Base-by-base conservation (phyloP, 345 rosid species). In the Brassica cretica region DNA sequence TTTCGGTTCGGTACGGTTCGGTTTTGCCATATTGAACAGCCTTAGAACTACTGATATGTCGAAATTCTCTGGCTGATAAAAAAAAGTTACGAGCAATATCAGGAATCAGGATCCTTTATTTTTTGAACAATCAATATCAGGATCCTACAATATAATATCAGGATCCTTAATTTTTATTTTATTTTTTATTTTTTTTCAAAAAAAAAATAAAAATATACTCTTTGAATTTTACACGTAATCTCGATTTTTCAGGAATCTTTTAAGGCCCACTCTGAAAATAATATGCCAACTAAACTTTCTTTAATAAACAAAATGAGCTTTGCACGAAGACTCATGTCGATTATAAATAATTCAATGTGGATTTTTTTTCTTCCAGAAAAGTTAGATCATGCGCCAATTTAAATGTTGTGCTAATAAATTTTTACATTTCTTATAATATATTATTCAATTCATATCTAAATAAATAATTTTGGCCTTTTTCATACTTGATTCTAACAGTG, bases 261-360 rank as follows among this genome's bases (percentile, higher is more conserved):
- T 6, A 37, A 55, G 77, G 15, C 81, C 81, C 81, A 78, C 81
- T 59, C 68, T 72, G 81, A 67, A n/a, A 78, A 67, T 71, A 66
- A 78, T 78, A 66, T 78, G 77, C 68, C 69, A 78, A 67, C 77
- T 78, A 78, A 67, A 60, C 78, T 68, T 73, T 73, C 70, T 72
- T 58, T 66, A 25, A 56, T 25, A 72, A 61, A 60, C 65, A 66
- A 72, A 78, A 59, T 73, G 67, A 72, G 6, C 53, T 46, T 44
- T 44, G 55, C 16, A 49, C 55, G 55, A 49, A 49, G 55, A n/a
- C 16, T 1, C 18, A 49, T 49, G 55, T 49, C 16, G 55, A 49
- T 1, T n/a, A 49, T 5, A 49, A 49, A 49, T 0, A 49, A 49
- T 14, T 14, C 44, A 37, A 3, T 12, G 51, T 11, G 51, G 51